These are phyloP conservation scores for Fibroporia radiculosa DNA, from an alignment of 768 basidiomycete species.

Conservation along the genomic window DNA sequence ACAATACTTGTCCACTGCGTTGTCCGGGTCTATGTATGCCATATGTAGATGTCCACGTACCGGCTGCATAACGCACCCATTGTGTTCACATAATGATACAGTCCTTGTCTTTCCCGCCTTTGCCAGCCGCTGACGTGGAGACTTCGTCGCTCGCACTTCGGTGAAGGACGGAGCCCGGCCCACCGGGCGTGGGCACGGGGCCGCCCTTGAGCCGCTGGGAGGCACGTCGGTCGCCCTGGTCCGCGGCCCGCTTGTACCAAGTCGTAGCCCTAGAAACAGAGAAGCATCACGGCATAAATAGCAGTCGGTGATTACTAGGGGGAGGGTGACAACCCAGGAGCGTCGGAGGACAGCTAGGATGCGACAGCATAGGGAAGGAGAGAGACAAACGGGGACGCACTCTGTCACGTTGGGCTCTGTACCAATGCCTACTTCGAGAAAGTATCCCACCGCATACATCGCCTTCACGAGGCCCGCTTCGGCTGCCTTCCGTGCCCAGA, in stretches of 20 bases:
- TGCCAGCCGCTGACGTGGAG: constrained; percentile 27
- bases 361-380: constrained; percentile 4
- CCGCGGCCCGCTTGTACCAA: constrained; percentile 88
- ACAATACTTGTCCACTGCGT: background rate
- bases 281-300: too few species aligned
- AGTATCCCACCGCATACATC: constrained; percentile 97
- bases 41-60: background rate
- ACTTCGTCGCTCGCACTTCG: constrained; percentile 36
- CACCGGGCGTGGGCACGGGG: constrained; percentile 50
- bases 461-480: constrained; percentile 90
- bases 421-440: constrained; percentile 91
- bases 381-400: constrained; percentile 35
- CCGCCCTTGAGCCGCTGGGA: constrained; percentile 68
- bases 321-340: too few species aligned
- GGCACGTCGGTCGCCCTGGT: constrained; percentile 91
- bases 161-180: constrained; percentile 53
- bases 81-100: constrained; percentile 74
- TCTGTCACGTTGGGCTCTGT: constrained; percentile 58
- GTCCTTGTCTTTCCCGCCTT: constrained; percentile 66
- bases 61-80: too few species aligned
- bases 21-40: background rate
- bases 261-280: constrained; percentile 44
- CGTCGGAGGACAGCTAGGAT: background rate
- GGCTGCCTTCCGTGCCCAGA: constrained; percentile 96
- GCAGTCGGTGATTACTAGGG: too few species aligned